Conservation (phyloP, 2,329 filamentous ascomycete species). For the Sporothrix dimorphospora region DNA sequence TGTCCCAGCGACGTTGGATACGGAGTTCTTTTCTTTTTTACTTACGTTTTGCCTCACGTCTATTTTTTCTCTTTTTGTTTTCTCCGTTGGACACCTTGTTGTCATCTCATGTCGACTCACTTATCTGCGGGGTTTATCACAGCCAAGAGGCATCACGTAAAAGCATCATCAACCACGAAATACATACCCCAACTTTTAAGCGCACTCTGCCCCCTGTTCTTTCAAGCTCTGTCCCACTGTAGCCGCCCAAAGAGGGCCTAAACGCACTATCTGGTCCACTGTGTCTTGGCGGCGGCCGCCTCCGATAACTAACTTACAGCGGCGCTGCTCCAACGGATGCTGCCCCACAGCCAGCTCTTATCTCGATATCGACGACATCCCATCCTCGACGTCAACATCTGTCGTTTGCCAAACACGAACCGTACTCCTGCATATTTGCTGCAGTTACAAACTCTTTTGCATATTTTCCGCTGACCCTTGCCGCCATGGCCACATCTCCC, state of each 20-base stretch:
- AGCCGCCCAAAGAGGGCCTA: background rate
- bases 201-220: background rate
- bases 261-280: background rate
- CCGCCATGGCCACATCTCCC: slow-evolving; percentile 1
- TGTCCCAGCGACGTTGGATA: background rate
- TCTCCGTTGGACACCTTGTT: too few relatives aligned
- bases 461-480: too few relatives aligned
- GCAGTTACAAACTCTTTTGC: background rate
- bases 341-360: background rate
- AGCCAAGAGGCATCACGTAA: too few relatives aligned
- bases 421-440: background rate
- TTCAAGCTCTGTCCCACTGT: background rate
- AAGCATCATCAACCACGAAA: background rate
- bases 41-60: too few relatives aligned
- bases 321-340: background rate
- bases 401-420: too few relatives aligned
- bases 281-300: background rate
- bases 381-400: background rate
- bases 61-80: too few relatives aligned
- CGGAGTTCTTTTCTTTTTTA: background rate
- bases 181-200: background rate
- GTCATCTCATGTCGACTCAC: too few relatives aligned
- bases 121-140: too few relatives aligned
- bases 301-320: background rate
- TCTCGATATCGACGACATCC: background rate